Conservation (phyloP, 345 rosid species). For the Eucalyptus virginea region DNA sequence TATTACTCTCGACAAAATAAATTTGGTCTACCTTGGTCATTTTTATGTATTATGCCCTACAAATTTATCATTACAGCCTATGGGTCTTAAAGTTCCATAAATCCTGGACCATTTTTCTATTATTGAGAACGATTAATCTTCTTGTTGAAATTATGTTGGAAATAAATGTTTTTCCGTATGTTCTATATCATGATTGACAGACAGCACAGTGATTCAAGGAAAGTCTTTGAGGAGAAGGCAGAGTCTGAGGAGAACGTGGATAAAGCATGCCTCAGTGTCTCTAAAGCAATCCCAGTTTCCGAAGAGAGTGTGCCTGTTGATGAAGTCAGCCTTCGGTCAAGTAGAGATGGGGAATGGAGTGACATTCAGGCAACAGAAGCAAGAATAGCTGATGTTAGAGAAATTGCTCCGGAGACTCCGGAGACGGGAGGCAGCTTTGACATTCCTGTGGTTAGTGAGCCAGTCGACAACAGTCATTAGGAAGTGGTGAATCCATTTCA, state of each 20-base stretch:
- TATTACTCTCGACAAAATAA: neutral
- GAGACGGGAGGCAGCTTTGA: conserved; percentile 58
- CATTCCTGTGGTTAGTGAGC: conserved; percentile 43
- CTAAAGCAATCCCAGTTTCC: conserved; percentile 27
- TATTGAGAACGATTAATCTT: neutral
- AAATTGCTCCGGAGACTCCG: conserved; percentile 7
- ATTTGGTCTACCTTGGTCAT: neutral
- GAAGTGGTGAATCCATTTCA: neutral
- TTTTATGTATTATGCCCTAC: neutral
- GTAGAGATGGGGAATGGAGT: conserved; percentile 62
- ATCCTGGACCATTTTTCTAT: neutral
- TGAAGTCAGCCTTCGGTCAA: conserved; percentile 34
- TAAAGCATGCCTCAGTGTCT: conserved; percentile 68
- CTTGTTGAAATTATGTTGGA: neutral
- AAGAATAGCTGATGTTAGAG: conserved; percentile 63
- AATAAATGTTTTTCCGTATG: neutral
- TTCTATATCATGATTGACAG: conserved; percentile 13
- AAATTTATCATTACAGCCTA: neutral
- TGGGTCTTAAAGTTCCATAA: neutral
- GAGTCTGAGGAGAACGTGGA: conserved; percentile 64
- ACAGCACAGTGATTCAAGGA: conserved; percentile 58
- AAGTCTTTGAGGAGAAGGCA: conserved; percentile 57
- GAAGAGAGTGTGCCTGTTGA: conserved; percentile 49
- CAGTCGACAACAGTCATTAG: conserved; percentile 23
- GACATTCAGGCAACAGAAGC: conserved; percentile 88